phyloP scores from a whole-genome alignment of 2,329 filamentous ascomycete genomes.

The Fusarium chaquense region DNA sequence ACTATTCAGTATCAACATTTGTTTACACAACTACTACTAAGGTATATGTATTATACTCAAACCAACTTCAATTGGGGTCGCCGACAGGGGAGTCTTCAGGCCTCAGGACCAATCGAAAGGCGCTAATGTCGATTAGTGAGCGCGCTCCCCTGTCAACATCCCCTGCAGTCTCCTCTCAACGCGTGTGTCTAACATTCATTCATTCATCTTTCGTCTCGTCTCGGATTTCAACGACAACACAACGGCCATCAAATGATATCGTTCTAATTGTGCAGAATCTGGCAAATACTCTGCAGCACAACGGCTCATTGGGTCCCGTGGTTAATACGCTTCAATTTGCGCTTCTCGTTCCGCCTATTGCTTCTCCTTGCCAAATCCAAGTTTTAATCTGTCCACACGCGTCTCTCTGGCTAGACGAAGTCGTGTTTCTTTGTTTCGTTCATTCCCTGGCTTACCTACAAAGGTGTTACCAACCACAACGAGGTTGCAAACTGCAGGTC shows the following conservation, averaged over 20 bases:
- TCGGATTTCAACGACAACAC: conserved; percentile 33
- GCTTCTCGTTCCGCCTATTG: conserved; percentile 9
- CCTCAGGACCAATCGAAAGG: conserved; percentile 9
- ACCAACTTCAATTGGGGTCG: not conserved
- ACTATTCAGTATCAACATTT: not conserved
- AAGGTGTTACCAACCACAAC: conserved; percentile 28
- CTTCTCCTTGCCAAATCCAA: conserved; percentile 14
- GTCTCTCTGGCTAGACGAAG: conserved; percentile 32
- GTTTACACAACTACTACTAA: not conserved
- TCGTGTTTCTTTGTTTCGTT: conserved; percentile 30
- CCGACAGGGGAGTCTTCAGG: conserved; percentile 4
- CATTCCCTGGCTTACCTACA: conserved; percentile 12
- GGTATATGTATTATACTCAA: not conserved
- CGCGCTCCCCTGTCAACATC: conserved; percentile 38
- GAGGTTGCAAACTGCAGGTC: conserved; percentile 14
- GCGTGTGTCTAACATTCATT: conserved; percentile 37
- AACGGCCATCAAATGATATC: conserved; percentile 17
- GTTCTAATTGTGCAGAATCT: conserved; percentile 11
- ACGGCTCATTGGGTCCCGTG: not conserved
- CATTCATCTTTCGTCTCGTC: conserved; percentile 29
- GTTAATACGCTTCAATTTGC: not conserved
- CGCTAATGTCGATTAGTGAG: conserved; percentile 35
- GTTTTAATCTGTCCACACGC: conserved; percentile 36
- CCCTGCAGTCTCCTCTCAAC: conserved; percentile 42
- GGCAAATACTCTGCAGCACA: not conserved